Percentiles rank a stretch among this genome's conserved stretches.
phyloP scores from a whole-genome alignment of 805 yeast genomes.

The Ogataea pignaliae region DNA sequence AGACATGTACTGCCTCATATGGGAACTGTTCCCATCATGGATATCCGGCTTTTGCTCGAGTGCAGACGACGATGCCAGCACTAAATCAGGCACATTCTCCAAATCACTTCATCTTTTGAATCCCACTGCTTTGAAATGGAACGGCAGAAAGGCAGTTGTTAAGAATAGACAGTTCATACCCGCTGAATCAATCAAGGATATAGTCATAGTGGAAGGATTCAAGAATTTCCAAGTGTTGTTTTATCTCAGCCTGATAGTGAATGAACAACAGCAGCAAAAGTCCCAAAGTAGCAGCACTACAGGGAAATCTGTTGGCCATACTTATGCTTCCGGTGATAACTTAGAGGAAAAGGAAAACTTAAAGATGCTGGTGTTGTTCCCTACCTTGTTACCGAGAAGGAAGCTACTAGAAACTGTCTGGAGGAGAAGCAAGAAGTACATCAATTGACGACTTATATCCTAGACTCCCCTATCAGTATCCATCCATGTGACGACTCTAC shows the following conservation, averaged over 20 bases:
- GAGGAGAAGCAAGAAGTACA: constrained; percentile 17
- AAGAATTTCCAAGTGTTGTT: constrained; percentile 60
- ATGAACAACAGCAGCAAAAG: constrained; percentile 21
- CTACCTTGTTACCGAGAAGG: constrained; percentile 28
- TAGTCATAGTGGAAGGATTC: constrained; percentile 75
- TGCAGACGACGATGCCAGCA: not conserved
- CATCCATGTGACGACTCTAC: not conserved
- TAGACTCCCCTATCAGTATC: no score
- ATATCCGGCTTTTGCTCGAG: not conserved
- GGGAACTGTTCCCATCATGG: constrained; percentile 1
- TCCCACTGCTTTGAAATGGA: not conserved
- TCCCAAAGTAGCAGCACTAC: not conserved
- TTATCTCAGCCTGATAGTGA: constrained; percentile 57
- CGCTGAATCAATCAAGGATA: constrained; percentile 50
- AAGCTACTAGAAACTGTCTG: constrained; percentile 27
- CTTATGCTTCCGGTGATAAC: not conserved
- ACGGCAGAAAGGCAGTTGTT: constrained; percentile 1
- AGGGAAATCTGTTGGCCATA: no score
- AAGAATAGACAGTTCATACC: constrained; percentile 46
- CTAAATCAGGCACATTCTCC: not conserved
- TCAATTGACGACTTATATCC: not conserved
- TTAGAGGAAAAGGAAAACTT: constrained; percentile 11
- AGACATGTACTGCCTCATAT: constrained; percentile 9
- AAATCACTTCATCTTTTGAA: not conserved
- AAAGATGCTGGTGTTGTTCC: constrained; percentile 28